Evolutionary conservation across 805 yeast genomes (phyloP), one percentile per base, ranked within the genome.

Genomic region (Wickerhamomyces tratensis): DNA sequence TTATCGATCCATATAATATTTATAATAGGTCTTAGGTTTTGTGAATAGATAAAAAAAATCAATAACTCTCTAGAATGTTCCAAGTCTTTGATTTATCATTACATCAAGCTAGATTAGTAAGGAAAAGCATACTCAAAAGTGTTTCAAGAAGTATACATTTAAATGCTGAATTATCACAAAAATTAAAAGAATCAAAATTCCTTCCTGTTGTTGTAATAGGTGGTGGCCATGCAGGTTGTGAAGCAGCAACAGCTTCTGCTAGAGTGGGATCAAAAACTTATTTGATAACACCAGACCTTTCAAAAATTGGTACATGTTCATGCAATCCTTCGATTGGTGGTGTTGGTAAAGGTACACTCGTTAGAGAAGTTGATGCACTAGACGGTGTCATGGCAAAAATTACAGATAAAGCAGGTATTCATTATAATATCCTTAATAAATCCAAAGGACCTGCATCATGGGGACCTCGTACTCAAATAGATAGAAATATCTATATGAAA

Each of bases 311-410:
- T 0, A 84, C 94, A 0, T 93, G 97, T 20, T 87, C 96, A 2
- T 93, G 99, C 61, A 93, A 93, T 58, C 99, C 99, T 9, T 88
- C 86, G 37, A 86, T 88, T 82, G 99, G 98, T 34, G 99, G 99
- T 47, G 89, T 93, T 43, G 99, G 98, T 1, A 93, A 93, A 57
- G 99, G 98, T 13, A 91, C 96, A 0, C 65, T 93, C 36, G 65
- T 93, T 35, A 74, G 86, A 49, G 99, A 93, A 63, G 87, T 93
- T 12, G 99, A 93, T 67, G 98, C 99, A 0, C 65, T 93, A 38
- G 99, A 91, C 60, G 99, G 99, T 8, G 84, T 91, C 1, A 79
- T 94, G 5, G 79, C 89, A 0, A 68, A 75, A 45, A 77, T 93
- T n/a, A 88, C 93, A 2, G 99, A 93, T 63, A 68, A 73, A 52